Evolutionary conservation across 768 basidiomycete species (phyloP).

Genomic region (Dioszegia aurantiaca): DNA sequence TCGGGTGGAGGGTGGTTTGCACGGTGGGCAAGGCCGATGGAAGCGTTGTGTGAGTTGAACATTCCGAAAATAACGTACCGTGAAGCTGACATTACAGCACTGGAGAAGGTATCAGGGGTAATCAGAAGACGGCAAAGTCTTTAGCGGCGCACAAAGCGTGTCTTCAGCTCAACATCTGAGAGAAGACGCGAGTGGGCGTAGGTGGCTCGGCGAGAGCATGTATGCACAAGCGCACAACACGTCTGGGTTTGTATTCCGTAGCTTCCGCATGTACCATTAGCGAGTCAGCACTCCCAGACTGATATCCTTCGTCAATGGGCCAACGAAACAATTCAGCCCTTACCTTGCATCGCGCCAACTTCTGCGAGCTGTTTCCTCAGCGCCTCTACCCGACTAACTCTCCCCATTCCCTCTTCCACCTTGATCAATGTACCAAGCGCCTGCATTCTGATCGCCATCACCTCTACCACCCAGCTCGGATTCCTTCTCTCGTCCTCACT

Average conservation of each 20-base stretch:
- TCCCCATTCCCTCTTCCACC: slow-evolving; percentile 30
- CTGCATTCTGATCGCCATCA: slow-evolving; percentile 14
- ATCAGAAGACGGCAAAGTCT: slow-evolving; percentile 23
- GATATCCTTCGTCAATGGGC: no score
- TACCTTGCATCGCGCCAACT: not conserved
- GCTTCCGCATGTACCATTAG: not conserved
- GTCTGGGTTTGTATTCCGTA: no score
- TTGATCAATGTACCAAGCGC: slow-evolving; percentile 19
- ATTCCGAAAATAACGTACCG: not conserved
- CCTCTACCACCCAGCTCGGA: slow-evolving; percentile 7
- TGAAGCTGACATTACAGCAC: slow-evolving; percentile 11
- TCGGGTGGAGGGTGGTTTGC: slow-evolving; percentile 18
- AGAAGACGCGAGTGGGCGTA: no score
- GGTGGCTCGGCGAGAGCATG: no score
- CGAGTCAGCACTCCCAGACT: not conserved
- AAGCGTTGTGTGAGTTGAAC: slow-evolving; percentile 12
- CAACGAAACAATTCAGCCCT: no score
- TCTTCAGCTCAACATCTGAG: slow-evolving; percentile 13
- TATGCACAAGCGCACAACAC: no score
- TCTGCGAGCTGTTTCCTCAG: slow-evolving; percentile 22
- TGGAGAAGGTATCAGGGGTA: slow-evolving; percentile 18
- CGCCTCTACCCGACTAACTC: slow-evolving; percentile 19
- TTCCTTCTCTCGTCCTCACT: not conserved
- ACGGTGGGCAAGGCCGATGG: slow-evolving; percentile 9
- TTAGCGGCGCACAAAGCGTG: slow-evolving; percentile 27